Evolutionary conservation across 768 basidiomycete species (phyloP).

Genomic region (Rhizopogon rudus): DNA sequence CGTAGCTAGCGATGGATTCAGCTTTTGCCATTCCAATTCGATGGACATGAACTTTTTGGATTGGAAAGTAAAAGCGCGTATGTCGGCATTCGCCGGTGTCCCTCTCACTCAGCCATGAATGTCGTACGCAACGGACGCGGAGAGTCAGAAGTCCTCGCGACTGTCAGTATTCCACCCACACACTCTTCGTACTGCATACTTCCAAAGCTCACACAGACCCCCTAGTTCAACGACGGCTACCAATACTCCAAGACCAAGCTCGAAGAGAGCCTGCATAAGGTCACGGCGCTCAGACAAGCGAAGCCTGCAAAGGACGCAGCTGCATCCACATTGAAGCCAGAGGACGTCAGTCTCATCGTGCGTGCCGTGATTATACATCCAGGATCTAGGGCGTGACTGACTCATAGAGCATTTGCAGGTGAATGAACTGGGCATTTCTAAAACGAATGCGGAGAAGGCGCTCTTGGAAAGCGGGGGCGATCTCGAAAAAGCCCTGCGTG

Average conservation of each 20-base stretch:
- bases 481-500: conserved; percentile 21
- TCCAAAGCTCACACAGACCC: conserved; percentile 26
- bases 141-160: conserved; percentile 11
- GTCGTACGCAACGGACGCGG: conserved; percentile 9
- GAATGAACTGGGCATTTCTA: conserved; percentile 25
- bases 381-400: background rate
- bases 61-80: background rate
- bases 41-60: conserved; percentile 71
- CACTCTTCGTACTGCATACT: no score
- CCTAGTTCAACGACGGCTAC: conserved; percentile 53
- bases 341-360: conserved; percentile 25
- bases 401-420: conserved; percentile 8
- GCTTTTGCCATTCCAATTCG: conserved; percentile 89
- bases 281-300: conserved; percentile 47
- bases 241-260: conserved; percentile 30
- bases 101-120: background rate
- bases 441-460: conserved; percentile 24
- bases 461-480: conserved; percentile 25
- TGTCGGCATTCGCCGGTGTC: background rate
- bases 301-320: conserved; percentile 37
- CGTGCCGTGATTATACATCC: conserved; percentile 5
- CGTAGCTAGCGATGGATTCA: conserved; percentile 67
- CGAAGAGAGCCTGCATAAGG: conserved; percentile 39
- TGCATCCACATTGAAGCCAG: conserved; percentile 15
- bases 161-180: background rate